These are phyloP conservation scores for Leptomonas pyrrhocoris DNA, from an alignment of 208 protist genomes.

Conservation along the genomic window DNA sequence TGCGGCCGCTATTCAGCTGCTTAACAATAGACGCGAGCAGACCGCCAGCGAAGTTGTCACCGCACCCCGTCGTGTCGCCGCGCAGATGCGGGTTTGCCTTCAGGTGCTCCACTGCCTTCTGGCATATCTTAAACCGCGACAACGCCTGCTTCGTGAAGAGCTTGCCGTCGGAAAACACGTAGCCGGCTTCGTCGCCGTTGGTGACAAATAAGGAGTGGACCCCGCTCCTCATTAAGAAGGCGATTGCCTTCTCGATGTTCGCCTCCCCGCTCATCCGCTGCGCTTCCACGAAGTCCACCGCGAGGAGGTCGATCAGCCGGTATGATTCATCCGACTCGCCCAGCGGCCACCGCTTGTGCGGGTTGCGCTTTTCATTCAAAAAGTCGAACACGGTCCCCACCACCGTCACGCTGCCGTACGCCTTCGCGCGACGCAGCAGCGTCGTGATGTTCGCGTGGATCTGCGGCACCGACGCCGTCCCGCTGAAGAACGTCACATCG, in stretches of 20 bases:
- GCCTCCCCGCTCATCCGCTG: slow-evolving; percentile 33
- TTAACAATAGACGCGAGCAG: slow-evolving; percentile 32
- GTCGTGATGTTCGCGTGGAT: slow-evolving; percentile 36
- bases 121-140: slow-evolving; percentile 22
- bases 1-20: slow-evolving; percentile 24
- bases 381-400: slow-evolving; percentile 38
- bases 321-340: slow-evolving; percentile 40
- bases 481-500: slow-evolving; percentile 39
- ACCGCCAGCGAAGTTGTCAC: slow-evolving; percentile 42
- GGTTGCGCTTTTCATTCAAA: slow-evolving; percentile 29
- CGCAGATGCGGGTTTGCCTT: slow-evolving; percentile 32
- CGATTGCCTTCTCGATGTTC: slow-evolving; percentile 27
- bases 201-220: slow-evolving; percentile 31
- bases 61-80: slow-evolving; percentile 41
- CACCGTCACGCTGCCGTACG: slow-evolving; percentile 24
- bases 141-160: slow-evolving; percentile 30
- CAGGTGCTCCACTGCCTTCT: slow-evolving; percentile 25
- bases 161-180: slow-evolving; percentile 27
- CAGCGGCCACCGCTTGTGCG: slow-evolving; percentile 34
- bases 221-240: slow-evolving; percentile 27
- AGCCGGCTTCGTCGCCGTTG: slow-evolving; percentile 25
- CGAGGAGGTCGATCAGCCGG: slow-evolving; percentile 34
- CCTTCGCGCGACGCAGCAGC: slow-evolving; percentile 34
- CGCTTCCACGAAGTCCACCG: slow-evolving; percentile 37
- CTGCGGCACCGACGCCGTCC: slow-evolving; percentile 30